Evolutionary conservation across 192 early-diverging fungal species (phyloP).

Genomic region (Coemansia sp.): DNA sequence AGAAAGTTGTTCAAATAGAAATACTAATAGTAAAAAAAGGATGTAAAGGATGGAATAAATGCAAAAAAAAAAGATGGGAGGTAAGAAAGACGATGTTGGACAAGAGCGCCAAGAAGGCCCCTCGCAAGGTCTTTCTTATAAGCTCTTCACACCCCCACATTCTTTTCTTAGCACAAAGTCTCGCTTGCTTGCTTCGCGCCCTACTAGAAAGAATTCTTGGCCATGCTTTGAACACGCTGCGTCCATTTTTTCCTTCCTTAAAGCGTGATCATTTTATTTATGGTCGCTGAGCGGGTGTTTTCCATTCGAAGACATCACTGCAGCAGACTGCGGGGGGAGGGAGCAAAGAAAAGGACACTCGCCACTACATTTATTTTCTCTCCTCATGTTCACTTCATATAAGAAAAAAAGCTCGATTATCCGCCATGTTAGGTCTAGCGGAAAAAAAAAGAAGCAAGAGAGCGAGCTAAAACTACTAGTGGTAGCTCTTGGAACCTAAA

Average conservation of each 20-base stretch:
- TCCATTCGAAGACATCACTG: not conserved
- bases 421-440: not conserved
- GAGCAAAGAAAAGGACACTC: not conserved
- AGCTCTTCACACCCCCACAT: not conserved
- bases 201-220: not conserved
- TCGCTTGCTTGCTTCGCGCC: not conserved
- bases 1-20: not conserved
- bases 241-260: not conserved
- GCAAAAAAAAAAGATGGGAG: not conserved
- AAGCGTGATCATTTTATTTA: not conserved
- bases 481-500: slow-evolving; percentile 1
- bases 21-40: not conserved
- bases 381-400: not conserved
- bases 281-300: not conserved
- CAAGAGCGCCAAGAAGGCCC: not conserved
- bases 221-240: slow-evolving; percentile 1
- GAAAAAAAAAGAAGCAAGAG: not conserved
- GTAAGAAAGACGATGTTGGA: not conserved
- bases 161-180: slow-evolving; percentile 5
- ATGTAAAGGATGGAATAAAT: slow-evolving; percentile 1
- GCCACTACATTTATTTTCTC: not conserved
- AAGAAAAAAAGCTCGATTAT: not conserved
- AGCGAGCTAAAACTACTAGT: too few species aligned
- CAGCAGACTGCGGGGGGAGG: not conserved
- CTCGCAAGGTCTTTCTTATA: not conserved